Evolutionary conservation across 805 yeast species (phyloP), one percentile per base, ranked within the genome.

Genomic region (Wickerhamiella sorbophila): DNA sequence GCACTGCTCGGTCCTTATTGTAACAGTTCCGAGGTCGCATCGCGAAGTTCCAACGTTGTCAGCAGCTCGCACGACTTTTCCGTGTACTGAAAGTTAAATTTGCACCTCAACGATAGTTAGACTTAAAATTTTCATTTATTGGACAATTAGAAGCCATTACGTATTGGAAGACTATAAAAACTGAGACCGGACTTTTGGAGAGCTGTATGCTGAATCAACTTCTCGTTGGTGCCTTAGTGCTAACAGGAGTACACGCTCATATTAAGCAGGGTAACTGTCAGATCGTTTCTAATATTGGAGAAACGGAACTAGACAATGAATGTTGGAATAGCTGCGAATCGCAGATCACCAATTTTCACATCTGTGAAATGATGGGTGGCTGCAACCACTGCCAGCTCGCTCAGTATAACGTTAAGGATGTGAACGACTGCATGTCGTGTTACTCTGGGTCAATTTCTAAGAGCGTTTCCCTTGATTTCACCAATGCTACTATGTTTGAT

Each of bases 401-500:
- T 21, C n/a, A 8, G 16, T 15, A 15, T n/a, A 29, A 34, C n/a
- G 21, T n/a, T 14, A 36, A 20, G 19, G 16, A 17, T 21, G 14
- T 20, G 4, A 21, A 18, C 19, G 29, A 31, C 36, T 40, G 43
- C 22, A 29, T 40, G 36, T 32, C 43, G 6, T 40, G 43, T 20
- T 40, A 40, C 17, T 31, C 22, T 8, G 27, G 20, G 4, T 35
- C 39, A 4, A 10, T 16, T 21, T 31, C 21, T 20, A 26, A 27
- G 8, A 21, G 9, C n/a, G 12, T 50, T 12, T 15, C 15, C 17
- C 39, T 47, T 6, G 44, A 50, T 36, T 49, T 50, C 37, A 18
- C 38, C 19, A 17, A 14, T 4, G 49, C 54, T 2, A 17, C 35
- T 4, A 29, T 44, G 21, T 49, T 45, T 37, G 39, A 45, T 34